Percentiles rank a stretch among this genome's conserved stretches.
Evolutionary conservation across 805 yeast species (phyloP).

Genomic region (Hanseniaspora valbyensis): DNA sequence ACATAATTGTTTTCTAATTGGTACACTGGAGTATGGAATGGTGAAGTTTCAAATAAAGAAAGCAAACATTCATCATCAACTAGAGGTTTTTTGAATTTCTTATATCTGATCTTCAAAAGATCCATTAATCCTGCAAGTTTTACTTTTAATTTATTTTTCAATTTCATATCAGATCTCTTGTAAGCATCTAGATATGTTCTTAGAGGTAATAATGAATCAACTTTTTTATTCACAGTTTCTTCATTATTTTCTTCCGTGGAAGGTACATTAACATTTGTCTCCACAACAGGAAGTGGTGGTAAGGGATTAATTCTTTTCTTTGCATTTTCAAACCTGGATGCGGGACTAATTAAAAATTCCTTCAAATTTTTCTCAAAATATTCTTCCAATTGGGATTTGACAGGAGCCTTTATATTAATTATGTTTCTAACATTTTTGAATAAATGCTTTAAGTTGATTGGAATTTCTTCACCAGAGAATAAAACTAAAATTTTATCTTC

Average conservation of each 20-base stretch:
- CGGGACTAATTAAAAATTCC: slow-evolving; percentile 51
- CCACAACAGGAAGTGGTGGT: slow-evolving; percentile 31
- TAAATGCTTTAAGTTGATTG: slow-evolving; percentile 36
- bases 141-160: slow-evolving; percentile 75
- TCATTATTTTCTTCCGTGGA: slow-evolving; percentile 25
- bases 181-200: slow-evolving; percentile 37
- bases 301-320: slow-evolving; percentile 37
- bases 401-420: slow-evolving; percentile 42
- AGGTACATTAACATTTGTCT: slow-evolving; percentile 20
- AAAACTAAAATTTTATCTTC: slow-evolving; percentile 64
- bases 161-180: slow-evolving; percentile 58
- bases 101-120: slow-evolving; percentile 71
- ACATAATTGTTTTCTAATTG: slow-evolving; percentile 62
- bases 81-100: slow-evolving; percentile 80
- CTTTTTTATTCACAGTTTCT: slow-evolving; percentile 21
- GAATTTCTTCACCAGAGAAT: slow-evolving; percentile 37
- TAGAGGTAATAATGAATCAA: slow-evolving; percentile 13
- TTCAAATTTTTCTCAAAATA: slow-evolving; percentile 47
- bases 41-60: slow-evolving; percentile 63
- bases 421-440: slow-evolving; percentile 43
- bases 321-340: slow-evolving; percentile 58
- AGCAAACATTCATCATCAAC: slow-evolving; percentile 65
- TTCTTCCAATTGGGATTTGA: slow-evolving; percentile 35
- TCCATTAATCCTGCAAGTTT: slow-evolving; percentile 85
- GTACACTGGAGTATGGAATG: slow-evolving; percentile 32